Percentiles rank a stretch among this genome's conserved stretches.
These are phyloP conservation scores for Eremothecium gossypii DNA, from an alignment of 1,139 yeast species.

Conservation along the genomic window DNA sequence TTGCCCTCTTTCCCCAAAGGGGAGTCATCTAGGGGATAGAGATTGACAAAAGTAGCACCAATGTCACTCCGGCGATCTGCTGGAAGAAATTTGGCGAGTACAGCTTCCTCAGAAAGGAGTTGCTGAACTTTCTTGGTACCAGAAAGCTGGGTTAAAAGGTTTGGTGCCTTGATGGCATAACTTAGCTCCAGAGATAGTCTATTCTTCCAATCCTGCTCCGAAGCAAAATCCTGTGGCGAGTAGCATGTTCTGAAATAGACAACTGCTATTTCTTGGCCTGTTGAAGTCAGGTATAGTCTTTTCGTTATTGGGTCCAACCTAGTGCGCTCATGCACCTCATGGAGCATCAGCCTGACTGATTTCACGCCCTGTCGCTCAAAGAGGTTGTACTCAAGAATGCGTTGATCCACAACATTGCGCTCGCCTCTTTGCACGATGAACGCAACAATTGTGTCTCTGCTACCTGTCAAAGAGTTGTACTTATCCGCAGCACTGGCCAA, in stretches of 20 bases:
- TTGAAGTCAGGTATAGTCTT: slow-evolving; percentile 42
- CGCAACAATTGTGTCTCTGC: slow-evolving; percentile 40
- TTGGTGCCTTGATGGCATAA: slow-evolving; percentile 83
- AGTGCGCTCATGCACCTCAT: slow-evolving; percentile 43
- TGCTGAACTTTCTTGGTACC: slow-evolving; percentile 95
- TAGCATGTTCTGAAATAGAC: slow-evolving; percentile 89
- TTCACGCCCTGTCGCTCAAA: slow-evolving; percentile 47
- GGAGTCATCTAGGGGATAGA: slow-evolving; percentile 74
- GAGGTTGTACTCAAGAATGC: slow-evolving; percentile 67
- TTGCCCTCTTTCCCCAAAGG: slow-evolving; percentile 56
- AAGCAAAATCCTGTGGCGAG: slow-evolving; percentile 63
- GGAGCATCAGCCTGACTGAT: slow-evolving; percentile 58
- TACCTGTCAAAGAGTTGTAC: slow-evolving; percentile 36
- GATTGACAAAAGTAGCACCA: slow-evolving; percentile 65
- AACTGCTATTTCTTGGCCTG: slow-evolving; percentile 69
- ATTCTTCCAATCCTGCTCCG: slow-evolving; percentile 63
- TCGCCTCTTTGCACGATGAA: slow-evolving; percentile 81
- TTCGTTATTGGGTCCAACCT: slow-evolving; percentile 34
- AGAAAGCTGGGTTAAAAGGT: slow-evolving; percentile 76
- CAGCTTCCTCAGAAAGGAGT: slow-evolving; percentile 50
- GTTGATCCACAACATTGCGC: slow-evolving; percentile 84
- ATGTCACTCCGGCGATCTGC: slow-evolving; percentile 31
- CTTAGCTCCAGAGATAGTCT: slow-evolving; percentile 64
- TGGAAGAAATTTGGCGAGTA: slow-evolving; percentile 40
- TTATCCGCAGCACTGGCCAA: slow-evolving; percentile 52